phyloP scores from a whole-genome alignment of 2,329 filamentous ascomycete species.

The Sordariomycetes sp. region DNA sequence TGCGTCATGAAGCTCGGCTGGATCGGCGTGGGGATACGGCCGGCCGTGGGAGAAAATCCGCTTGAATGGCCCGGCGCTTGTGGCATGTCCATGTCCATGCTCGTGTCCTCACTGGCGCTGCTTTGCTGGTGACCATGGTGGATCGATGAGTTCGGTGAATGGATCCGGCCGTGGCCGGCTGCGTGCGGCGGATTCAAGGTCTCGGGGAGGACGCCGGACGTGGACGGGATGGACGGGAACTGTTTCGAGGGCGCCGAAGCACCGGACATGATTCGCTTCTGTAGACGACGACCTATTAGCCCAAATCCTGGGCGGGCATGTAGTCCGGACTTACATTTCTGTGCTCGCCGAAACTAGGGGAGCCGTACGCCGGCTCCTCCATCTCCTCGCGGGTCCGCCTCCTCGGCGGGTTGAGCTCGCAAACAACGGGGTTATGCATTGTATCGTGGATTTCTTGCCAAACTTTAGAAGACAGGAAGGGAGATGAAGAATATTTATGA shows the following conservation, averaged over 20 bases:
- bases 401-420: not conserved
- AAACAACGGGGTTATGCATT: not conserved
- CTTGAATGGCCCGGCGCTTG: constrained; percentile 6
- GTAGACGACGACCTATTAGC: constrained; percentile 5
- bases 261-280: constrained; percentile 42
- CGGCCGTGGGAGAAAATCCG: constrained; percentile 13
- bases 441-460: not conserved
- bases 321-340: not conserved
- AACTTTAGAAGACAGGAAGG: not conserved
- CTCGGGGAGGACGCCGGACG: constrained; percentile 24
- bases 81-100: constrained; percentile 39
- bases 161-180: not conserved
- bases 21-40: constrained; percentile 46
- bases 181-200: constrained; percentile 18
- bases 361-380: not conserved
- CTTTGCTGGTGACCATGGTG: not conserved
- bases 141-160: not conserved
- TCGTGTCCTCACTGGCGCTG: constrained; percentile 17
- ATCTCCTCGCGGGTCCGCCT: not conserved
- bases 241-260: constrained; percentile 28
- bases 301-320: not conserved
- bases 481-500: not conserved
- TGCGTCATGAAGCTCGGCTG: constrained; percentile 43
- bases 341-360: not conserved
- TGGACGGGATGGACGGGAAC: constrained; percentile 12